Conservation (phyloP, 2,329 filamentous ascomycete genomes). For the Beauveria sp. region DNA sequence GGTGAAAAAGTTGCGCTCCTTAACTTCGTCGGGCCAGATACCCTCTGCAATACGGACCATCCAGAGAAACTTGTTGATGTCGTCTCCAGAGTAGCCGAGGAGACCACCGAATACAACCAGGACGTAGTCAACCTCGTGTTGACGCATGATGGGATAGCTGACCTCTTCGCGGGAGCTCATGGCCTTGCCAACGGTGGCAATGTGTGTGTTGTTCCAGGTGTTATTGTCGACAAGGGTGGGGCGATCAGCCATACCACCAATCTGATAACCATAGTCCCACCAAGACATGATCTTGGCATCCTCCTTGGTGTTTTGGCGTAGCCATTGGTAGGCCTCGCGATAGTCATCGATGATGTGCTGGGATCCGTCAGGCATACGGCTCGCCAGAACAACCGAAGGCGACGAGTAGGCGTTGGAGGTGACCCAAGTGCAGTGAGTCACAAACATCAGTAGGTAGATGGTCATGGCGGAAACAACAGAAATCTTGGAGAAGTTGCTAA, state of each 20-base stretch:
- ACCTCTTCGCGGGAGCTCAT: conserved; percentile 98
- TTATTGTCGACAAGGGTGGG: conserved; percentile 98
- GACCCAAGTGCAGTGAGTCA: conserved; percentile 98
- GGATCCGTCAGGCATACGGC: conserved; percentile 83
- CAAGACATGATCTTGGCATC: conserved; percentile 99
- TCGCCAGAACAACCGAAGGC: conserved; percentile 91
- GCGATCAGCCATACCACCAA: conserved; percentile 97
- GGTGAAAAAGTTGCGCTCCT: conserved; percentile 95
- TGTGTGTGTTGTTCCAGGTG: conserved; percentile 99
- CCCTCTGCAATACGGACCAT: conserved; percentile 99
- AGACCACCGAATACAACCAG: conserved; percentile 93
- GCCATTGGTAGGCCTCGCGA: conserved; percentile 98
- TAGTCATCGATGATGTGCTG: conserved; percentile 99
- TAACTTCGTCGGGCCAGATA: conserved; percentile 99
- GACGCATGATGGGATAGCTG: conserved; percentile 95
- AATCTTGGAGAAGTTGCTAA: conserved; percentile 69
- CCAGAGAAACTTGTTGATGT: conserved; percentile 99
- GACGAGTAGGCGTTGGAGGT: conserved; percentile 99
- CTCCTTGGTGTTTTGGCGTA: conserved; percentile 89
- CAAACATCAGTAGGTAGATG: conserved; percentile 83
- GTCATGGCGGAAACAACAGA: conserved; percentile 66
- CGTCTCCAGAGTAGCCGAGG: conserved; percentile 93
- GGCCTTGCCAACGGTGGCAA: conserved; percentile 96
- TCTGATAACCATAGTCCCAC: conserved; percentile 99
- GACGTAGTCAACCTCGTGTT: conserved; percentile 99